Evolutionary conservation across 768 basidiomycete genomes (phyloP).

Genomic region (Chiua virens): DNA sequence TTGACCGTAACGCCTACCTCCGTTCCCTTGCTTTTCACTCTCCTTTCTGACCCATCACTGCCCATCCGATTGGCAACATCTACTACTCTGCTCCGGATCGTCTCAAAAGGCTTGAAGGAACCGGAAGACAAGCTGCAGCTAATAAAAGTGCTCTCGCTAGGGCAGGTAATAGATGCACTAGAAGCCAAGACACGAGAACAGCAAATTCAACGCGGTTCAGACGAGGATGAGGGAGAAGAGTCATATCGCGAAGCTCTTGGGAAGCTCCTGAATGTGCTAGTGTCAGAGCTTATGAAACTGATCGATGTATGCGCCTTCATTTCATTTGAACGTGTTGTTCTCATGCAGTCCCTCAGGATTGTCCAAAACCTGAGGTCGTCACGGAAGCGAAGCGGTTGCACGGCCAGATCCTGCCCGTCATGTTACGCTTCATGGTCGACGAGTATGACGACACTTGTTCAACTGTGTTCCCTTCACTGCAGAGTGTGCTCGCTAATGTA

Average conservation of each 20-base stretch:
- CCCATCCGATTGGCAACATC: constrained; percentile 84
- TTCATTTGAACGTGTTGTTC: not conserved
- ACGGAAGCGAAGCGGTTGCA: constrained; percentile 65
- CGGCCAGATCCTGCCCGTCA: constrained; percentile 69
- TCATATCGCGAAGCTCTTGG: constrained; percentile 88
- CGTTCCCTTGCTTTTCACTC: constrained; percentile 78
- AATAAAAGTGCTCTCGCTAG: constrained; percentile 84
- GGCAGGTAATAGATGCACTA: constrained; percentile 76
- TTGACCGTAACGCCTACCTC: constrained; percentile 91
- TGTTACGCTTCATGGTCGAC: constrained; percentile 89
- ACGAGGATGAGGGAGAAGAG: constrained; percentile 85
- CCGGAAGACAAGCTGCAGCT: constrained; percentile 86
- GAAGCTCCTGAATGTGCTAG: constrained; percentile 76
- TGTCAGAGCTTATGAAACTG: constrained; percentile 80
- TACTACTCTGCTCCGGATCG: constrained; percentile 74
- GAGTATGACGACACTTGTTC: constrained; percentile 86
- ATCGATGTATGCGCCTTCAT: constrained; percentile 55
- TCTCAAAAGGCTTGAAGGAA: constrained; percentile 93
- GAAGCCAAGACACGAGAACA: constrained; percentile 73
- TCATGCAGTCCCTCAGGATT: constrained; percentile 47
- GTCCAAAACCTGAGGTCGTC: constrained; percentile 54
- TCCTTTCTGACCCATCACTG: constrained; percentile 76
- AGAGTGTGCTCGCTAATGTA: constrained; percentile 71
- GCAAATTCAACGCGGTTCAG: constrained; percentile 62
- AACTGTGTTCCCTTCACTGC: constrained; percentile 80